Conservation (phyloP, 345 rosid species). For the Erucastrum elatum region DNA sequence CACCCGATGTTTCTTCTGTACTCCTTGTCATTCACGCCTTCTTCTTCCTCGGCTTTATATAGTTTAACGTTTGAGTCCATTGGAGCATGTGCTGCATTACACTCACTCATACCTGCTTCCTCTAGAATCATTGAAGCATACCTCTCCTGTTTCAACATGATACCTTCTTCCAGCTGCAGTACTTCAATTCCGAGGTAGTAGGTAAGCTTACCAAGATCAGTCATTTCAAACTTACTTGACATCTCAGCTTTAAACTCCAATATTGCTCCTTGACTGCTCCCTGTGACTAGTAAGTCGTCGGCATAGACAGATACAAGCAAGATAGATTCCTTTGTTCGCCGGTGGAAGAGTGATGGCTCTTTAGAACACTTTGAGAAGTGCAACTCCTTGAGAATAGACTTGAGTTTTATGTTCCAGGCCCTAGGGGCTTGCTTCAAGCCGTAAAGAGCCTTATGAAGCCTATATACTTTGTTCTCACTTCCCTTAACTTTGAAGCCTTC, state of each 20-base stretch:
- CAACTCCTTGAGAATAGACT: neutral
- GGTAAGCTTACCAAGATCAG: neutral
- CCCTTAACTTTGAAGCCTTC: no score
- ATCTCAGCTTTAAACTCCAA: neutral
- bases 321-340: no score
- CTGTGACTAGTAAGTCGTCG: neutral
- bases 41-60: neutral
- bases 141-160: neutral
- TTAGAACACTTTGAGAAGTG: neutral
- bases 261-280: neutral
- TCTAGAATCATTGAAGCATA: neutral
- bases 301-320: neutral
- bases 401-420: neutral
- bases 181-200: neutral
- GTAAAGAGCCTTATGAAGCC: neutral
- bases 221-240: neutral
- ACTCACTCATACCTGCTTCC: neutral
- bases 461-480: no score
- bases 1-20: neutral
- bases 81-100: neutral
- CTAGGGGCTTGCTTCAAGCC: neutral
- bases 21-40: neutral
- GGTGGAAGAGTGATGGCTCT: neutral
- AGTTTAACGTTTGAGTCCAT: neutral
- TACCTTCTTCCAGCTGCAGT: neutral